These are phyloP conservation scores for Mucor velutinosus DNA, from an alignment of 371 early-diverging fungal species.

Conservation along the genomic window DNA sequence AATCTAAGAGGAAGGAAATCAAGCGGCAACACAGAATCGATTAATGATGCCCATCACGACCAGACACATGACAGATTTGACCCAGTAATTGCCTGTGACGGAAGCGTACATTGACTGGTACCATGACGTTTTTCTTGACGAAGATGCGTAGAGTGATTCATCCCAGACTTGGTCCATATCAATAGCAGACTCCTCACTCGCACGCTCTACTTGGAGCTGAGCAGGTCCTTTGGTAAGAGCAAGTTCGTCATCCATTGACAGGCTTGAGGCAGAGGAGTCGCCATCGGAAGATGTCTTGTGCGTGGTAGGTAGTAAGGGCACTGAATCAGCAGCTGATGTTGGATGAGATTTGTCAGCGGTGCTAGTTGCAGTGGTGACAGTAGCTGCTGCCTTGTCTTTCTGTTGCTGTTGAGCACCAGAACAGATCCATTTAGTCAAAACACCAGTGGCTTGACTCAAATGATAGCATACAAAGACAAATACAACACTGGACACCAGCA, in stretches of 20 bases:
- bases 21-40: slow-evolving; percentile 21
- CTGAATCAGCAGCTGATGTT: neutral
- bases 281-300: neutral
- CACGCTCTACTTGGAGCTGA: slow-evolving; percentile 14
- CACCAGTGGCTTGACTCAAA: slow-evolving; percentile 55
- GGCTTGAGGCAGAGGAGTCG: neutral
- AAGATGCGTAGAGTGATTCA: neutral
- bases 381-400: neutral
- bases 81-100: slow-evolving; percentile 20
- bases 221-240: slow-evolving; percentile 3
- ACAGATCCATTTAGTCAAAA: slow-evolving; percentile 49
- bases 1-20: neutral
- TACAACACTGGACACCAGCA: slow-evolving; percentile 48
- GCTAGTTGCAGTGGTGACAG: neutral
- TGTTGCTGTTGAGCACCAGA: slow-evolving; percentile 18
- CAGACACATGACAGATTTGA: slow-evolving; percentile 21
- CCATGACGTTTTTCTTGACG: slow-evolving; percentile 1
- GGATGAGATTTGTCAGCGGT: neutral
- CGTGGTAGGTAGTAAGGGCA: slow-evolving; percentile 27
- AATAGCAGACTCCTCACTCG: slow-evolving; percentile 22
- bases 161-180: neutral
- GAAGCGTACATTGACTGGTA: neutral
- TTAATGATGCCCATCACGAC: slow-evolving; percentile 22
- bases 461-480: slow-evolving; percentile 62
- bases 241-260: neutral